Conservation (phyloP, 352 stramenopile species). For the Hyaloperonospora arabidopsidis region DNA sequence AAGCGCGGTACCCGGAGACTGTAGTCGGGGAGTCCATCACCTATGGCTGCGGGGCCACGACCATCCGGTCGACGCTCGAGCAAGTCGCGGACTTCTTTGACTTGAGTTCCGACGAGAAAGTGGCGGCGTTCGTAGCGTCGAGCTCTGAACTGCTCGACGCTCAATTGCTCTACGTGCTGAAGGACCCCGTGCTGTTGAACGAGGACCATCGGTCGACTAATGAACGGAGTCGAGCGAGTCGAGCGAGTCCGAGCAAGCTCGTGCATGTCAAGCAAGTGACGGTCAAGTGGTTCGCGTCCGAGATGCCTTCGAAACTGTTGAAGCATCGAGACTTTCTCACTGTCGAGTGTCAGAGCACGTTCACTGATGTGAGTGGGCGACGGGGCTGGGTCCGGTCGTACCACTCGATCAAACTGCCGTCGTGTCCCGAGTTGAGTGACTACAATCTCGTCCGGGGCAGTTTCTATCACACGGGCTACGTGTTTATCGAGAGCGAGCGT, state of each 20-base stretch:
- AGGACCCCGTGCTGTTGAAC: constrained; percentile 26
- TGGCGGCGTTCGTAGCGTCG: constrained; percentile 35
- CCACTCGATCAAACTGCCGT: constrained; percentile 61
- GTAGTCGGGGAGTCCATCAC: constrained; percentile 39
- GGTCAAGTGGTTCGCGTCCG: constrained; percentile 52
- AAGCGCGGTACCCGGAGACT: constrained; percentile 36
- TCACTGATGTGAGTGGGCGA: constrained; percentile 48
- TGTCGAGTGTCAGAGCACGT: constrained; percentile 71
- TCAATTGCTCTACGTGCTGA: constrained; percentile 55
- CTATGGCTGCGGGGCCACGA: constrained; percentile 52
- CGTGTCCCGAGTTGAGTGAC: constrained; percentile 45
- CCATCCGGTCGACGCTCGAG: constrained; percentile 51
- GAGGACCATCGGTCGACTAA: background rate
- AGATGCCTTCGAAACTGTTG: constrained; percentile 51
- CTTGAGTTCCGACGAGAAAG: constrained; percentile 43
- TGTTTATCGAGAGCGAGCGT: constrained; percentile 63
- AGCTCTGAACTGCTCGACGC: constrained; percentile 46
- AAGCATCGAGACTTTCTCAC: constrained; percentile 67
- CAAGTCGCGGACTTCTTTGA: constrained; percentile 69
- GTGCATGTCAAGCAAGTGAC: constrained; percentile 55
- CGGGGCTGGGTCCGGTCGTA: constrained; percentile 63
- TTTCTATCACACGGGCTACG: constrained; percentile 64
- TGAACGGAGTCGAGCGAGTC: constrained; percentile 2
- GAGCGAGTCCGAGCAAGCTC: constrained; percentile 23
- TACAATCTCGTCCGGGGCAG: constrained; percentile 51